These are phyloP conservation scores for Pseudotsuga menziesii DNA, from an alignment of 75 land plant genomes.

Conservation along the genomic window DNA sequence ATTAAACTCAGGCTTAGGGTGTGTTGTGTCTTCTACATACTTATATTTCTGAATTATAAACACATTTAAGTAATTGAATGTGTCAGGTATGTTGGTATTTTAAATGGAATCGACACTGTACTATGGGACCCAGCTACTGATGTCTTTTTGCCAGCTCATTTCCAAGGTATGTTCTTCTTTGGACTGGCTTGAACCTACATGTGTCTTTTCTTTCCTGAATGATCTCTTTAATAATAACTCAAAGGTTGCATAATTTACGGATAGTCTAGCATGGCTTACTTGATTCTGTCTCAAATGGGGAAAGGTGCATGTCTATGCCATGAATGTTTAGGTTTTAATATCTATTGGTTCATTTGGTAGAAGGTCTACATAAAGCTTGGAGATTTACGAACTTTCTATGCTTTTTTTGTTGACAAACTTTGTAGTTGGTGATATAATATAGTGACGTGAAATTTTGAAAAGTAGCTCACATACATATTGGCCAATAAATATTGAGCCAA, in stretches of 20 bases:
- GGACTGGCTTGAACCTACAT: not conserved
- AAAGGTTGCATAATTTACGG: not conserved
- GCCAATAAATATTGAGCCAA: not conserved
- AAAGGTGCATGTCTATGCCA: not conserved
- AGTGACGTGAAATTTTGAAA: not conserved
- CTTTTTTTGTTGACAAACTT: not conserved
- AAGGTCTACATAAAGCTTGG: not conserved
- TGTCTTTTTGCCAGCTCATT: constrained; percentile 43
- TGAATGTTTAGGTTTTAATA: too few relatives aligned
- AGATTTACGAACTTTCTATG: not conserved
- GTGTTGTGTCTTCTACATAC: not conserved
- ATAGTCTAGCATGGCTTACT: not conserved
- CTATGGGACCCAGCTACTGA: constrained; percentile 67
- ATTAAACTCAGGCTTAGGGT: not conserved
- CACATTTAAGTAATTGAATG: not conserved
- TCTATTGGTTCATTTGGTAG: too few relatives aligned
- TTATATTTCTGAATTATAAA: not conserved
- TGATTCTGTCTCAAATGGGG: constrained; percentile 1
- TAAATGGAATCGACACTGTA: constrained; percentile 63
- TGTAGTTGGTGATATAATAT: not conserved
- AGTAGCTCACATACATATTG: not conserved
- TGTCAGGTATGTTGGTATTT: constrained; percentile 55
- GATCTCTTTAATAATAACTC: not conserved
- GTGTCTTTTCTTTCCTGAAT: not conserved
- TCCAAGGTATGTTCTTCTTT: constrained; percentile 26